A percentile compares a stretch with the other conserved stretches of the same genome.
Conservation (phyloP, 2,329 filamentous ascomycete genomes). For the Penicillium vulpinum region DNA sequence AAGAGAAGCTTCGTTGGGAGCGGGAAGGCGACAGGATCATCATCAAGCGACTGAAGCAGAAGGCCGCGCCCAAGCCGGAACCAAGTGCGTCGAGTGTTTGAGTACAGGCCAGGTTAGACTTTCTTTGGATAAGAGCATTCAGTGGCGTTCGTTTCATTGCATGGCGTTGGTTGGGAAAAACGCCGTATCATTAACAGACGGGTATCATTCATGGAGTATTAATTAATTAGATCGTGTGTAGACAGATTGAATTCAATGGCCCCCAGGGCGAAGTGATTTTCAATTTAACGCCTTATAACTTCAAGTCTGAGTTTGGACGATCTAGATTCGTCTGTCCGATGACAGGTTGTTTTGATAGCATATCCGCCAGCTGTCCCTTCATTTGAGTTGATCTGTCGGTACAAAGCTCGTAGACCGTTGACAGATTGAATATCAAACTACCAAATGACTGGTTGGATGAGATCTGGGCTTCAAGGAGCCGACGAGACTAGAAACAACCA, state of each 20-base stretch:
- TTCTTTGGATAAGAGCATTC: constrained; percentile 7
- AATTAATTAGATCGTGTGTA: constrained; percentile 15
- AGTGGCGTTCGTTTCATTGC: constrained; percentile 18
- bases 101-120: background rate
- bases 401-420: constrained; percentile 88
- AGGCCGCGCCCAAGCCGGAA: constrained; percentile 21
- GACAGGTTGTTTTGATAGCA: constrained; percentile 61
- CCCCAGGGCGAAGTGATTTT: constrained; percentile 1
- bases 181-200: constrained; percentile 12
- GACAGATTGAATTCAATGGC: constrained; percentile 12
- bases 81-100: constrained; percentile 8
- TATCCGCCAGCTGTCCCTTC: constrained; percentile 71
- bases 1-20: constrained; percentile 82
- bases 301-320: constrained; percentile 72
- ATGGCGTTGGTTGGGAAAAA: constrained; percentile 22
- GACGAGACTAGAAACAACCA: constrained; percentile 55
- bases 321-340: constrained; percentile 64
- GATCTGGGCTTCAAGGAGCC: constrained; percentile 66
- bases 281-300: constrained; percentile 55
- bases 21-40: constrained; percentile 70
- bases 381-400: constrained; percentile 70
- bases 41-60: constrained; percentile 61
- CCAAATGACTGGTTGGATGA: constrained; percentile 67
- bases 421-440: constrained; percentile 82
- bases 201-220: constrained; percentile 6